Conservation (phyloP, 805 yeast genomes). For the Candida succiphila region DNA sequence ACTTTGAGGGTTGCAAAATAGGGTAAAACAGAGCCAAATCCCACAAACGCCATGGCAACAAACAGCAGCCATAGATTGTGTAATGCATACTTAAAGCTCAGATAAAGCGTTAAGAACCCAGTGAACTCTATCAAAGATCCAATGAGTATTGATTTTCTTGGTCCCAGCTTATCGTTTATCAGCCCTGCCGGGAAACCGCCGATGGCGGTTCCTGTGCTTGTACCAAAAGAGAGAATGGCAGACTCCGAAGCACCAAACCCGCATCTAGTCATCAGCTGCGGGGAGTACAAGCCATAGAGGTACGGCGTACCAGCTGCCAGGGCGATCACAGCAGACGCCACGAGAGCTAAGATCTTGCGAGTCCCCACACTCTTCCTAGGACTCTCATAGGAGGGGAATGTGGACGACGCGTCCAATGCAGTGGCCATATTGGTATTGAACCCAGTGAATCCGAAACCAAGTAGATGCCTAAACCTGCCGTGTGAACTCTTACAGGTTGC, state of each 20-base stretch:
- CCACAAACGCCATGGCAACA: conserved; percentile 41
- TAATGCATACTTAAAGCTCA: conserved; percentile 31
- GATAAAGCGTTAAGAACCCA: conserved; percentile 44
- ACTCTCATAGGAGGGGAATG: too few relatives aligned
- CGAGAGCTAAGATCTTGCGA: conserved; percentile 9
- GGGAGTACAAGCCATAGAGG: conserved; percentile 66
- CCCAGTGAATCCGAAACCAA: neutral
- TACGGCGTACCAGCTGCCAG: conserved; percentile 72
- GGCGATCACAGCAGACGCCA: conserved; percentile 32
- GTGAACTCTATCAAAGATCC: conserved; percentile 46
- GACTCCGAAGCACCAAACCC: conserved; percentile 51
- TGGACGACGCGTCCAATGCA: too few relatives aligned
- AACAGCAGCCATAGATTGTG: conserved; percentile 33
- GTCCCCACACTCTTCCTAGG: conserved; percentile 1
- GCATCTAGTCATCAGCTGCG: conserved; percentile 51
- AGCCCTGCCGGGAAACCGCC: conserved; percentile 70
- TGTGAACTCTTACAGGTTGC: too few relatives aligned
- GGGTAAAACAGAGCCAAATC: conserved; percentile 55
- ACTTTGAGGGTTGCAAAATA: conserved; percentile 52
- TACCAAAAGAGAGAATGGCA: conserved; percentile 52
- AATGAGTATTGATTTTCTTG: conserved; percentile 37
- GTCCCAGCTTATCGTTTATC: conserved; percentile 52
- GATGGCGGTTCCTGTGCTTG: conserved; percentile 54
- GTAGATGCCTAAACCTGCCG: too few relatives aligned
- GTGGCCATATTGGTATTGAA: too few relatives aligned